phyloP scores from a whole-genome alignment of 2,329 filamentous ascomycete species.

The Rutstroemia sp. region DNA sequence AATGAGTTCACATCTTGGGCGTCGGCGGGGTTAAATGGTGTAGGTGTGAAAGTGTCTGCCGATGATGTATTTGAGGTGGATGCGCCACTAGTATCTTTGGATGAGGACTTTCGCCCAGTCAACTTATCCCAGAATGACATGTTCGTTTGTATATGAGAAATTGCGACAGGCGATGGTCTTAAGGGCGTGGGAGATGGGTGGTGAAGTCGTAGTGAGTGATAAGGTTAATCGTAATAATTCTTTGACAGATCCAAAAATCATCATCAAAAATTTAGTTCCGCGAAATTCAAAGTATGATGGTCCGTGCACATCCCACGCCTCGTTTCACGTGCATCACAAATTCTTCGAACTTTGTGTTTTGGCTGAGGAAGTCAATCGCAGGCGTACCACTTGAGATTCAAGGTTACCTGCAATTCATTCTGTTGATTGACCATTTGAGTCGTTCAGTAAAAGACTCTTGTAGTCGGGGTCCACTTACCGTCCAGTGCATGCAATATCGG shows the following conservation, averaged over 20 bases:
- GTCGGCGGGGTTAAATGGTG: constrained; percentile 63
- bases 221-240: not conserved
- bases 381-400: not conserved
- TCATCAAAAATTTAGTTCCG: constrained; percentile 8
- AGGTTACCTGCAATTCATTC: no score
- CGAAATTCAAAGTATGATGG: not conserved
- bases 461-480: no score
- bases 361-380: not conserved
- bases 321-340: not conserved
- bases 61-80: constrained; percentile 15
- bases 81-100: constrained; percentile 15
- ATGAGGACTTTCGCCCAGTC: constrained; percentile 32
- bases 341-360: constrained; percentile 1
- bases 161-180: not conserved
- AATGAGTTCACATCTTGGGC: constrained; percentile 82
- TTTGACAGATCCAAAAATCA: not conserved
- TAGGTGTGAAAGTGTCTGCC: constrained; percentile 40
- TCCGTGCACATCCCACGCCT: not conserved
- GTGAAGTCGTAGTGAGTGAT: not conserved
- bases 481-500: not conserved
- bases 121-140: constrained; percentile 35
- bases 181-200: not conserved
- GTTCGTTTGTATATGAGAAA: constrained; percentile 3
- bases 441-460: no score
- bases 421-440: no score